Base-by-base conservation (phyloP, 1,284 basidiomycete genomes). In the Pyrrhoderma noxium region DNA sequence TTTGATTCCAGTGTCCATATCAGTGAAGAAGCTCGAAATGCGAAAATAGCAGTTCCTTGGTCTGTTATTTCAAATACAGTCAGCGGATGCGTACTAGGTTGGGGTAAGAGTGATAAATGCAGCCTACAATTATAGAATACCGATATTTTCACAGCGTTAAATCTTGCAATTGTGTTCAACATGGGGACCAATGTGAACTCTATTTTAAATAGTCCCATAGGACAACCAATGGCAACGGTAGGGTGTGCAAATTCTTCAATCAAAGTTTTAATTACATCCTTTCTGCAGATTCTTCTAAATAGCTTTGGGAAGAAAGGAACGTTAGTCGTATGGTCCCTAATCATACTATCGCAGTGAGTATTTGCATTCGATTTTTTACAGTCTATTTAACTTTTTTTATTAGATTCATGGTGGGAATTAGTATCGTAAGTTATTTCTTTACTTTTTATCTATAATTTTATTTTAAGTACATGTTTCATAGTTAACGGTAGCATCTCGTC, bases 1-100 rank as follows among this genome's bases (percentile, higher is more conserved):
- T 75, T 70, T 53, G 74, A 76, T 52, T 67, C 70, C 4, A 65
- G 62, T n/a, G 69, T 76, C 14, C 73, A 74, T 21, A 69, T 77
- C 42, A 74, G 71, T 21, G 75, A 77, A 59, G 75, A 76, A 56
- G 66, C 70, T 11, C 60, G 62, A n/a, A 77, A 76, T 47, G 74
- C 75, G 3, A 64, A 66, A 9, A 64, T 63, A 7, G 74, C 72
- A 7, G 73, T 73, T 18, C 75, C 75, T 13, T 72, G 60, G 59
- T 69, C 71, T 8, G 72, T 73, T 45, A 62, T 72, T 11, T 62
- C 66, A 8, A 62, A 70, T 1, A 68, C 68, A 25, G 60, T 53
- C 3, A 65, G 65, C 14, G 67, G 66, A 16, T 64, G 69, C 45
- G 53, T 71, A 8, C 58, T 71, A 2, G 72, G 70, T 25, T 62